A percentile compares a stretch with the other conserved stretches of the same genome.
phyloP scores from a whole-genome alignment of 768 basidiomycete genomes.

The Rossbeevera mucosa region DNA sequence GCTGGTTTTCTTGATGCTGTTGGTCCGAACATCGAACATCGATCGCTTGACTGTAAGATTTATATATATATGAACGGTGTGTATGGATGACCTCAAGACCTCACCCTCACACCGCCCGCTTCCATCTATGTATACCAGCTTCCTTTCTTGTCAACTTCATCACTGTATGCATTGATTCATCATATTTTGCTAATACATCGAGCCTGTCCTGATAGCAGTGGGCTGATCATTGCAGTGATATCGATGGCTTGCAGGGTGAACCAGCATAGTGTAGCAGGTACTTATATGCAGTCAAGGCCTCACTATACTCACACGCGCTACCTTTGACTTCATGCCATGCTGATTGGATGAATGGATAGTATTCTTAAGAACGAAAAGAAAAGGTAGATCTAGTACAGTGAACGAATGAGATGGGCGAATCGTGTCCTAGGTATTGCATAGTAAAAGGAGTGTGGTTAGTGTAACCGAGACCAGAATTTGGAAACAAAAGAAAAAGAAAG shows the following conservation, averaged over 20 bases:
- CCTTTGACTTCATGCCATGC: background rate
- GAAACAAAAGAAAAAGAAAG: background rate
- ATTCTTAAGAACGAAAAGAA: slow-evolving; percentile 7
- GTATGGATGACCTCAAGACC: background rate
- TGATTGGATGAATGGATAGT: slow-evolving; percentile 9
- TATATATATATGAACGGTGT: background rate
- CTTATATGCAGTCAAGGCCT: no score
- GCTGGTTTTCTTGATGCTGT: background rate
- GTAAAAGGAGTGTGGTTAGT: slow-evolving; percentile 17
- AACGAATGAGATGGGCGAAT: slow-evolving; percentile 23
- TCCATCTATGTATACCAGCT: no score
- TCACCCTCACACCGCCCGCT: no score
- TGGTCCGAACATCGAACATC: background rate
- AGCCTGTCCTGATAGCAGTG: no score
- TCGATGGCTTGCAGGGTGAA: no score
- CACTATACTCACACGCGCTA: background rate
- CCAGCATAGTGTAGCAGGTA: no score
- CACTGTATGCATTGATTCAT: no score
- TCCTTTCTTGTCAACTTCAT: no score
- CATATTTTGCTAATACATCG: no score
- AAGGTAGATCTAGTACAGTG: slow-evolving; percentile 15
- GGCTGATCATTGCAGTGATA: no score
- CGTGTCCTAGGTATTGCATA: slow-evolving; percentile 15
- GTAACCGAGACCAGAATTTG: slow-evolving; percentile 1
- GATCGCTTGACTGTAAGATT: background rate